Base-by-base conservation (phyloP, 441 rosid species). In the Metrosideros polymorpha region DNA sequence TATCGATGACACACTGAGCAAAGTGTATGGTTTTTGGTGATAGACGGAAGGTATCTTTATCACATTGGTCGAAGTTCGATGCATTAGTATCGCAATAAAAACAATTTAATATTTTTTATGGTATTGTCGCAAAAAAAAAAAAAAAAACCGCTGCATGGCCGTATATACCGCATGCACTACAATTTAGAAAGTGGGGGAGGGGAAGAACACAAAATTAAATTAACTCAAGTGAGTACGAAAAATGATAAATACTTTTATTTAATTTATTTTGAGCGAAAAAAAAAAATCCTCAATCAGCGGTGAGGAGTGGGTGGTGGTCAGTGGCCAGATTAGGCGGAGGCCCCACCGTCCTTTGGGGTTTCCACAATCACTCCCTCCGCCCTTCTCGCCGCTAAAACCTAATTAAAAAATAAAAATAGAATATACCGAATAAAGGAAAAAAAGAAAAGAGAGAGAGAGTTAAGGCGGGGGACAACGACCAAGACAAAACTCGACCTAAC, bases 1-100 rank as follows among this genome's bases (percentile, higher is more conserved):
- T 19, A 2, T 1, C 19, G 0, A 19, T 8, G 2, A 32, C 7
- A 4, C 2, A 5, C 0, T 5, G 45, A 19, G 59, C 6, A 66
- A 35, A 19, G 0, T 32, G 4, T 35, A 1, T 7, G 6, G 3
- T 61, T 30, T 0, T 7, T 15, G 32, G 30, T 3, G 10, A 4
- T 29, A 15, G 2, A 30, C 3, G 18, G 35, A 59, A 8, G 0
- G 3, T 7, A 9, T 32, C 32, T 32, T 32, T 63, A 18, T 9
- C 43, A 32, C 13, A 2, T 4, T 19, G 25, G 2, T 15, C 17
- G 1, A 30, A 17, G 5, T 15, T 7, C 1, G 22, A 7, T 39
- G 6, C 3, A 2, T 61, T 4, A 30, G 0, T 7, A 61, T 61
- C 3, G 18, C 19, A 7, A 2, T 9, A 17, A 42, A 30, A 7